Evolutionary conservation across 78 protist species (phyloP).

Genomic region (Dictyostelium intermedium): DNA sequence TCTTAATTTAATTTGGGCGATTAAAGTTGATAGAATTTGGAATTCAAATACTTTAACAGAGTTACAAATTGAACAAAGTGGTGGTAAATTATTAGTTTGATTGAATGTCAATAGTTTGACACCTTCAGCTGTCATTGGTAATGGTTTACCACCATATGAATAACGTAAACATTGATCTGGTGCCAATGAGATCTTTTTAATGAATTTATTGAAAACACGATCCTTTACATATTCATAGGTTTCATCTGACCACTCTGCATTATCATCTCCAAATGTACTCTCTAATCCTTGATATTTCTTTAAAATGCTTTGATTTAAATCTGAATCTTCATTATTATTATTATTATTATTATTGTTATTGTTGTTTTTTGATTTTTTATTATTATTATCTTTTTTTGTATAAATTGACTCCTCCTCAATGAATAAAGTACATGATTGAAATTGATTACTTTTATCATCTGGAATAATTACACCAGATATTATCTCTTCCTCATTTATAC

Average conservation of each 20-base stretch:
- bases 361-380: background rate
- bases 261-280: background rate
- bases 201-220: constrained; percentile 48
- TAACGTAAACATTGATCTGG: constrained; percentile 48
- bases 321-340: background rate
- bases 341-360: background rate
- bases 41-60: constrained; percentile 47
- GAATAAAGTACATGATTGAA: constrained; percentile 21
- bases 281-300: constrained; percentile 8
- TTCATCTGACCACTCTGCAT: constrained; percentile 54
- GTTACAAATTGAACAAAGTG: constrained; percentile 5
- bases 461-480: constrained; percentile 7
- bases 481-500: constrained; percentile 5
- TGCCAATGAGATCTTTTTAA: constrained; percentile 12
- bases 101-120: background rate
- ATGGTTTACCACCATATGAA: constrained; percentile 49
- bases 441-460: constrained; percentile 54
- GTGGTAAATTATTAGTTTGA: background rate
- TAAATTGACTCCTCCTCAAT: constrained; percentile 40
- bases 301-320: background rate
- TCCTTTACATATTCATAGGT: constrained; percentile 72
- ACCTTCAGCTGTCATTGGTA: constrained; percentile 40
- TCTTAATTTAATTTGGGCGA: constrained; percentile 17
- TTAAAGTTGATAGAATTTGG: constrained; percentile 53
- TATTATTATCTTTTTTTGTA: background rate